These are phyloP conservation scores for Ulota crispa DNA, from an alignment of 225 moss, liverwort and hornwort species.

Conservation along the genomic window DNA sequence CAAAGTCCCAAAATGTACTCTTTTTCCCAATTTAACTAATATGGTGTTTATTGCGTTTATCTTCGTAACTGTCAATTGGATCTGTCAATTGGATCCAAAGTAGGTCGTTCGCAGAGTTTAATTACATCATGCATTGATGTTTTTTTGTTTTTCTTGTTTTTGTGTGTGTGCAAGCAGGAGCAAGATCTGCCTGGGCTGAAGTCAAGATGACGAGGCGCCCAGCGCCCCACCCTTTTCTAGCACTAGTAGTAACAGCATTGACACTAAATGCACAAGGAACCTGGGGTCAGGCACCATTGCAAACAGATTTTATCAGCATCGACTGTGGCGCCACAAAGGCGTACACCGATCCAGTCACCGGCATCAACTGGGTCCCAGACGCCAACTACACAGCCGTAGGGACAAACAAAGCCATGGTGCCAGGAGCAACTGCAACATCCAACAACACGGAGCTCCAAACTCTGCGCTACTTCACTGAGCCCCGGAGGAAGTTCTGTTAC, in stretches of 20 bases:
- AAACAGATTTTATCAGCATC: constrained; percentile 53
- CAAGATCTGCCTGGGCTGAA: background rate
- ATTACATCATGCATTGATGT: background rate
- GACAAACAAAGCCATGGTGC: background rate
- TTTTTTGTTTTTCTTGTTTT: too few species aligned
- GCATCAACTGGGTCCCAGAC: constrained; percentile 38
- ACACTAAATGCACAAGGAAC: background rate
- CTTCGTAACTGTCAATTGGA: too few species aligned
- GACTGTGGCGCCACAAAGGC: constrained; percentile 53
- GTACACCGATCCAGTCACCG: constrained; percentile 37
- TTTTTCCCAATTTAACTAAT: too few species aligned
- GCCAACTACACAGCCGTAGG: constrained; percentile 30
- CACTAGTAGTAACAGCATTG: background rate
- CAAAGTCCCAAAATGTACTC: too few species aligned
- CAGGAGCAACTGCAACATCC: background rate
- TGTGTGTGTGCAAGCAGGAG: background rate
- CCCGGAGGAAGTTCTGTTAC: constrained; percentile 59
- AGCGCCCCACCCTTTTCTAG: background rate
- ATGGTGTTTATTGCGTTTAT: too few species aligned
- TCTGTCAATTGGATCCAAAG: too few species aligned
- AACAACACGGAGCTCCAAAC: constrained; percentile 28
- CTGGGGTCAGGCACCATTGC: constrained; percentile 5
- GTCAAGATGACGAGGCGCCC: constrained; percentile 11
- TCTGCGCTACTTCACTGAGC: constrained; percentile 45
- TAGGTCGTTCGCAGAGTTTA: too few species aligned